A percentile compares a stretch with the other conserved stretches of the same genome.
These are phyloP conservation scores for Parastagonospora avenae DNA, from an alignment of 2,329 filamentous ascomycete species.

Conservation along the genomic window DNA sequence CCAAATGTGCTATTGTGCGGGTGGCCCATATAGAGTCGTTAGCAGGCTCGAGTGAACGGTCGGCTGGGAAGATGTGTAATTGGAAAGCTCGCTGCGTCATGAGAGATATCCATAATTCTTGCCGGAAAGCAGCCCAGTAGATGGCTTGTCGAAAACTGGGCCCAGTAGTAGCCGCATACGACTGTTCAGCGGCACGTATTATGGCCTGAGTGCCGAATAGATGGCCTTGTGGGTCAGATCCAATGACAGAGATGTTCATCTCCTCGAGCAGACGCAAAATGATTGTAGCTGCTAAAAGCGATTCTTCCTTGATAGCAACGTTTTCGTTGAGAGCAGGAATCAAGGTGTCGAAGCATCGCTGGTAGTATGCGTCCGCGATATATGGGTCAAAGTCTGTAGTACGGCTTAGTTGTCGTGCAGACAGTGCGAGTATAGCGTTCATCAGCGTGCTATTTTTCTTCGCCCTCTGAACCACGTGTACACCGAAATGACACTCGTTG, in stretches of 20 bases:
- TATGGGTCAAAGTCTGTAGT: slow-evolving; percentile 48
- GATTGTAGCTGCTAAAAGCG: slow-evolving; percentile 49
- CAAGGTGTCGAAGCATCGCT: slow-evolving; percentile 47
- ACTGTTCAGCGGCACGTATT: slow-evolving; percentile 41
- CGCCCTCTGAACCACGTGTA: slow-evolving; percentile 43
- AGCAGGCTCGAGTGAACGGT: slow-evolving; percentile 47
- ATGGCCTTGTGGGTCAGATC: slow-evolving; percentile 46
- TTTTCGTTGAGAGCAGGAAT: slow-evolving; percentile 49
- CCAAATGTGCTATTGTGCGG: slow-evolving; percentile 47
- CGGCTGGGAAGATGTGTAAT: slow-evolving; percentile 44
- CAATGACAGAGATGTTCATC: slow-evolving; percentile 48
- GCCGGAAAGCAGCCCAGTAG: slow-evolving; percentile 46
- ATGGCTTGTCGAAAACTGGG: slow-evolving; percentile 43
- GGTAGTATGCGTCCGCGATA: slow-evolving; percentile 50
- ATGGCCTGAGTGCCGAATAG: slow-evolving; percentile 47
- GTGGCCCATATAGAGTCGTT: slow-evolving; percentile 51
- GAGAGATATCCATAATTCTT: slow-evolving; percentile 46
- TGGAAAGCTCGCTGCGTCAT: slow-evolving; percentile 46
- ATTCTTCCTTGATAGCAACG: slow-evolving; percentile 48
- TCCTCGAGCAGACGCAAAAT: slow-evolving; percentile 50
- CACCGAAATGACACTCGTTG: slow-evolving; percentile 38
- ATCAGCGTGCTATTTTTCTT: slow-evolving; percentile 48
- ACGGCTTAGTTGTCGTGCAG: slow-evolving; percentile 50
- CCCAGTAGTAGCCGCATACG: slow-evolving; percentile 37
- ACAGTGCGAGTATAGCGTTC: slow-evolving; percentile 51